These are phyloP conservation scores for Rubroshorea leprosula DNA, from an alignment of 345 rosid species.

Conservation along the genomic window DNA sequence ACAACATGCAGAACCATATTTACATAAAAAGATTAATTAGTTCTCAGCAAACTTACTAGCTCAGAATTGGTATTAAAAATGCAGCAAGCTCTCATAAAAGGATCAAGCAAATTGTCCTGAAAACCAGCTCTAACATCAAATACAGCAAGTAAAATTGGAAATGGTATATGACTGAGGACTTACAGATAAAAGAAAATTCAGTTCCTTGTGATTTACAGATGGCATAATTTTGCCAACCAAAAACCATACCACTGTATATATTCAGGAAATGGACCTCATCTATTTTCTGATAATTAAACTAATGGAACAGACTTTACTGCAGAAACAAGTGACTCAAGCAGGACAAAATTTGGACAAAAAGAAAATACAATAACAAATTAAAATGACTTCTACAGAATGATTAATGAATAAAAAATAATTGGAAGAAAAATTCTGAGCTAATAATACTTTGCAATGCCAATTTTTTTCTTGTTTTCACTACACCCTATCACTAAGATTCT, in stretches of 20 bases:
- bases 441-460: no score
- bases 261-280: constrained; percentile 2
- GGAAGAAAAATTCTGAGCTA: no score
- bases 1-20: neutral
- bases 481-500: no score
- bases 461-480: no score
- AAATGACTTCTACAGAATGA: no score
- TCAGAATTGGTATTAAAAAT: constrained; percentile 39
- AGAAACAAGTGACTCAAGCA: neutral
- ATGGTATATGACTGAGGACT: constrained; percentile 10
- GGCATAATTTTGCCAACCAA: constrained; percentile 16
- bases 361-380: no score
- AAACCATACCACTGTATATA: constrained; percentile 7
- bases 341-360: neutral
- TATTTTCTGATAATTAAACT: neutral
- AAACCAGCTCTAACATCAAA: constrained; percentile 14
- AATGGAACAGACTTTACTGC: neutral
- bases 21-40: neutral
- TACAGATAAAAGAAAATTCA: constrained; percentile 3
- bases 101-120: constrained; percentile 46
- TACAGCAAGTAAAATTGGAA: neutral
- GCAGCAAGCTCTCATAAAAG: constrained; percentile 47
- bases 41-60: constrained; percentile 35
- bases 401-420: no score
- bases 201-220: constrained; percentile 6